Evolutionary conservation across 352 stramenopile species (phyloP), one percentile per base, ranked within the genome.

Genomic region (Phytopythium vexans): DNA sequence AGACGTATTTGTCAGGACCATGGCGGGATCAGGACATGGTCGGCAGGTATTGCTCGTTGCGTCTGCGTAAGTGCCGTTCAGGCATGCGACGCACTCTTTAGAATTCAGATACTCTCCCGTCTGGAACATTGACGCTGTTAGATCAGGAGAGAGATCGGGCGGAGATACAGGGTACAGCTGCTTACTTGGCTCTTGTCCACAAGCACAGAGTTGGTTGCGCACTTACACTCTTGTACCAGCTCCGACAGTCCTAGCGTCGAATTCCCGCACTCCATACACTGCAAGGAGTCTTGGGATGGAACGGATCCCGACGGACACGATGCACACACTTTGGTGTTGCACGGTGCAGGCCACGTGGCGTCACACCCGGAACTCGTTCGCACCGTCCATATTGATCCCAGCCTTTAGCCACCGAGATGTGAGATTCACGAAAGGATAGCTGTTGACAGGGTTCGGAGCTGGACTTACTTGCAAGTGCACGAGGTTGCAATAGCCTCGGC

Each of bases 11-110:
- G 62, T 56, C 31, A 89, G 72, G 5, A 64, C 68, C 91, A 97
- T 97, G 9, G 69, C 49, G 2, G 74, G 59, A 72, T 97, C 88
- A 1, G 69, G 62, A 55, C 93, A 98, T 4, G 61, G 21, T 34
- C 64, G 54, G 51, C 93, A 98, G 0, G 48, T 63, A 32, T 82
- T 82, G 10, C 57, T 68, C 3, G 16, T 21, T 12, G 54, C 43
- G 37, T 82, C 72, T 6, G 47, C 56, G 33, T 68, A 61, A 16
- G 70, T 82, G 16, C 63, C 76, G 40, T 68, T 72, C 2, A 60
- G 50, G 48, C 85, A 92, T 12, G 45, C 15, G 0, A 82, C 41
- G 48, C 88, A 96, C 42, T 81, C 64, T 48, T 95, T 96, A 7
- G 53, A 58, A 42, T 45, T 15, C 4, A 95, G 62, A 52, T 68